phyloP scores from a whole-genome alignment of 208 protist genomes.

The Borovskyia barvae region DNA sequence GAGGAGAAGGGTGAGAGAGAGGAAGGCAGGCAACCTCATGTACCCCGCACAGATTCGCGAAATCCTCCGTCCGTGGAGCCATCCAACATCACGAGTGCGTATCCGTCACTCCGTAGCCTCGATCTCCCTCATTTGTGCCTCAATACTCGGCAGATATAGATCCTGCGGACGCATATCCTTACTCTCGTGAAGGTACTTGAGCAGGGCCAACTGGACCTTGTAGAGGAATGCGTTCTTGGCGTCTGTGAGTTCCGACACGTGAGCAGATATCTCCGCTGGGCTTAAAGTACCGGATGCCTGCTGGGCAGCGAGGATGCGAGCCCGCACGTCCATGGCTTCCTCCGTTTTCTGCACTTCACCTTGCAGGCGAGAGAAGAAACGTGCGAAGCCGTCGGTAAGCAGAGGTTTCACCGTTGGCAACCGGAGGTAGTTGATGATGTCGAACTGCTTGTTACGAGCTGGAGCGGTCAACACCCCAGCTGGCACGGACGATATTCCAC shows the following conservation, averaged over 20 bases:
- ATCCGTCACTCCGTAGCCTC: background rate
- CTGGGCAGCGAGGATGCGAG: constrained; percentile 39
- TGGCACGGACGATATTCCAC: background rate
- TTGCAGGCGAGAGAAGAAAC: constrained; percentile 70
- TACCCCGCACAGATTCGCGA: no score
- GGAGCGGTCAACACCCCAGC: constrained; percentile 36
- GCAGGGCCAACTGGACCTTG: constrained; percentile 73
- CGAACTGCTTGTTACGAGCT: constrained; percentile 39
- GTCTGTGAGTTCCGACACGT: constrained; percentile 48
- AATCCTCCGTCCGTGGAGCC: no score
- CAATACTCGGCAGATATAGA: constrained; percentile 78
- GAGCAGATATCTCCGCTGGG: constrained; percentile 25
- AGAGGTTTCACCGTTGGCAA: constrained; percentile 67
- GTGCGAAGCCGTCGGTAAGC: constrained; percentile 69
- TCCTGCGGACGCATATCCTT: constrained; percentile 78
- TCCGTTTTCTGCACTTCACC: constrained; percentile 43
- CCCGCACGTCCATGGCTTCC: constrained; percentile 40
- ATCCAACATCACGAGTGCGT: no score
- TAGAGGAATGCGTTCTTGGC: constrained; percentile 41
- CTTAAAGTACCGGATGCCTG: constrained; percentile 19
- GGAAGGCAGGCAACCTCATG: no score
- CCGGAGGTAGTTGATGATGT: constrained; percentile 77
- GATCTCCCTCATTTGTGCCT: constrained; percentile 15
- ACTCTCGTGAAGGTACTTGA: constrained; percentile 83
- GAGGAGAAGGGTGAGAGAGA: no score